Percentiles rank a stretch among this genome's conserved stretches.
phyloP scores from a whole-genome alignment of 1,284 basidiomycete species.

The Rhodotorula sp. region DNA sequence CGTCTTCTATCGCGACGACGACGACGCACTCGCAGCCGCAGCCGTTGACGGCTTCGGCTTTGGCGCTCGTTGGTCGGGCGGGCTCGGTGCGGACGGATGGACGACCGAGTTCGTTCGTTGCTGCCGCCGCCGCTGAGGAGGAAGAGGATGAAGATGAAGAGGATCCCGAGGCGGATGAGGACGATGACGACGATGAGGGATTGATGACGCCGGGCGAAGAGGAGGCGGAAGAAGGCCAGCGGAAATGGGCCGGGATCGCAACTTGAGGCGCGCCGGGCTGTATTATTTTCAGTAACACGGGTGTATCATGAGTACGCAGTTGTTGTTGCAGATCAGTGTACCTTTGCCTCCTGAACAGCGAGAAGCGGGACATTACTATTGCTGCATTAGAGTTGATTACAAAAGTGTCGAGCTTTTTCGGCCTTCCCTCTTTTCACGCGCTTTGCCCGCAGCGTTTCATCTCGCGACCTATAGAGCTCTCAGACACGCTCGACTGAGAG shows the following conservation, averaged over 20 bases:
- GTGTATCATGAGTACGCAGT: too few relatives aligned
- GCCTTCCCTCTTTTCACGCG: too few relatives aligned
- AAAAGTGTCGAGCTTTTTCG: too few relatives aligned
- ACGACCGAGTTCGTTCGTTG: not conserved
- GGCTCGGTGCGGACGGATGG: too few relatives aligned
- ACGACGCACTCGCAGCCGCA: not conserved
- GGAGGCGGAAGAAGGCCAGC: conserved; percentile 24
- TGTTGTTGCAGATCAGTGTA: too few relatives aligned
- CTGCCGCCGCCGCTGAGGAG: not conserved
- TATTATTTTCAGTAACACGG: too few relatives aligned
- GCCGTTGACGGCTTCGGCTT: not conserved
- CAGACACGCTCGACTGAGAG: not conserved
- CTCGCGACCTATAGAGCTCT: too few relatives aligned
- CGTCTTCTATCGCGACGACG: too few relatives aligned
- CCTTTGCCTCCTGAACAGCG: too few relatives aligned
- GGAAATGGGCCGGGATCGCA: conserved; percentile 11
- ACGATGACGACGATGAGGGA: not conserved
- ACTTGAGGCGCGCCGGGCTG: not conserved
- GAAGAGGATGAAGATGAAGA: not conserved
- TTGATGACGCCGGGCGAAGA: conserved; percentile 16
- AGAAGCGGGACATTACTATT: too few relatives aligned
- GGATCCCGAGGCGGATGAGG: not conserved
- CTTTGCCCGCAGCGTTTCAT: not conserved
- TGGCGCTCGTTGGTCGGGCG: not conserved
- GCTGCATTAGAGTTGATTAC: not conserved